Evolutionary conservation across 805 yeast species (phyloP), one percentile per base, ranked within the genome.

Genomic region (Candida vartiovaarae): DNA sequence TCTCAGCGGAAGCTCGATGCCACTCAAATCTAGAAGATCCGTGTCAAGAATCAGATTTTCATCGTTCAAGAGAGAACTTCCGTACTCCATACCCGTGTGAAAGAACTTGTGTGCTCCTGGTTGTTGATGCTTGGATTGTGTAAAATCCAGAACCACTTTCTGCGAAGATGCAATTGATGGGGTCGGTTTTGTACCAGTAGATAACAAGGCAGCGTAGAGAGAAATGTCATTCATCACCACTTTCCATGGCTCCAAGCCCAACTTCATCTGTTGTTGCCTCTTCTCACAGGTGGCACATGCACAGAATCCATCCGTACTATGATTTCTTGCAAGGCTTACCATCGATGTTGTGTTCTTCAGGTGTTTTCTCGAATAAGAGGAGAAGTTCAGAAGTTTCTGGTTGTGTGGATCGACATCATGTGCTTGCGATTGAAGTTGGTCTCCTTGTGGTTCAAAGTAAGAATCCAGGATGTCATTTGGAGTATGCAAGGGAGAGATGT

Each of bases 161-260:
- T 38, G 38, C 8, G 46, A 45, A 1, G 59, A 47, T 9, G 34
- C 46, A 20, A 46, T 38, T 9, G 23, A 33, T 20, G 40, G 46
- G 3, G 32, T 31, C 4, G 48, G 44, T 5, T 43, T 47, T 0
- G 49, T 43, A 11, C 70, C 70, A 26, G 62, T 64, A 3, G 70
- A 68, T 23, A 62, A 48, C 34, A 63, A 40, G 1, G 72, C 72
- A 4, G 72, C 72, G 36, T 61, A 62, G 36, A 66, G 50, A 1
- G 71, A 65, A 0, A 63, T 54, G 28, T 63, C 67, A 50, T 67
- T 66, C 54, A 66, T 53, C 7, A 65, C 55, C 4, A 59, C 56
- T 36, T 51, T 59, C 62, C 66, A 63, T 1, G 62, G 56, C 35
- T 53, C 55, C 7, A 38, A 9, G 20, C 41, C 26, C 5, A 15